Evolutionary conservation across 2,329 filamentous ascomycete genomes (phyloP), one percentile per base, ranked within the genome.

Genomic region (Bretziella fagacearum): DNA sequence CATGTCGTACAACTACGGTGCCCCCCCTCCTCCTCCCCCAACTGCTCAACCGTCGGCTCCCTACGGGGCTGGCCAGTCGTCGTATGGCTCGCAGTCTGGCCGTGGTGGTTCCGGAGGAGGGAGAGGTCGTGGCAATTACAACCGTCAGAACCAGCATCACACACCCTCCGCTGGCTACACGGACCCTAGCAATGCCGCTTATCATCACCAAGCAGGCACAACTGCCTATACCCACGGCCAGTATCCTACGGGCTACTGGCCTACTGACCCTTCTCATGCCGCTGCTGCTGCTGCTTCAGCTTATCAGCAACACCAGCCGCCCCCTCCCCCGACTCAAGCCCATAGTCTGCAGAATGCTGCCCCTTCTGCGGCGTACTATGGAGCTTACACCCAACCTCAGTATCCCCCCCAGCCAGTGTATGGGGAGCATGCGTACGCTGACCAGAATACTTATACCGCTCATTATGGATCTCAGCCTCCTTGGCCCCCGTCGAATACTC

Each of bases 161-260:
- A 61, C 64, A 43, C 66, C 67, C 13, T n/a, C 40, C 15, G 23
- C 40, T 11, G 26, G 40, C 13, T 43, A 43, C 54, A 67, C 64
- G 63, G 54, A 59, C 18, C 58, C 60, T 26, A 63, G 67, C 13
- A 63, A 62, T 44, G 58, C 58, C 60, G 58, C 65, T 27, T 70
- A 72, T 54, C 60, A 63, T 36, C 64, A 65, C 33, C 57, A 64
- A 46, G 68, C 70, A 23, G 60, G 76, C 27, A 65, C 71, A 43
- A 60, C 69, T 26, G 63, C 68, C 51, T 72, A 71, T 54, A 76
- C 76, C 54, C 73, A 75, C 53, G 71, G 71, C 27, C 74, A 71
- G 58, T 77, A 74, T 56, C 66, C 71, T 32, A 18, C 40, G 17
- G 37, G 30, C 22, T 50, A 50, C 39, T 50, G 48, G 48, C 11